phyloP scores from a whole-genome alignment of 495 filamentous ascomycete species.

The Neurospora sp. region DNA sequence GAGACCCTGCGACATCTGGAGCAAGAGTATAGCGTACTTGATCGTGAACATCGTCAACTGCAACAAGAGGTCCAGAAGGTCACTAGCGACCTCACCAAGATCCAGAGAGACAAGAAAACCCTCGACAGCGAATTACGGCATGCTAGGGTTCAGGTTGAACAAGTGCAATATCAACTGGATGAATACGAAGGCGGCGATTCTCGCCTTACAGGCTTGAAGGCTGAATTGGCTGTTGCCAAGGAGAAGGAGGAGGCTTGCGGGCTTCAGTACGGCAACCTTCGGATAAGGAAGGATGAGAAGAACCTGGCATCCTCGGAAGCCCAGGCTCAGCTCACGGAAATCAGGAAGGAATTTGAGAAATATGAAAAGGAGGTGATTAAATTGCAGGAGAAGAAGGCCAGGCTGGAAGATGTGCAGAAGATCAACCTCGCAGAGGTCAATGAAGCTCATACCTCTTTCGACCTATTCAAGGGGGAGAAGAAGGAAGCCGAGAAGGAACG shows the following conservation, averaged over 20 bases:
- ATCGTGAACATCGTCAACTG: slow-evolving; percentile 33
- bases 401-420: slow-evolving; percentile 38
- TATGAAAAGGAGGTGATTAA: neutral
- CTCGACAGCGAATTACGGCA: slow-evolving; percentile 18
- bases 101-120: slow-evolving; percentile 26
- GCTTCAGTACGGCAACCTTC: slow-evolving; percentile 29
- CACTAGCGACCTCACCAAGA: slow-evolving; percentile 45
- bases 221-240: slow-evolving; percentile 21
- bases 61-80: slow-evolving; percentile 47
- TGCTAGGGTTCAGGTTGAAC: slow-evolving; percentile 13
- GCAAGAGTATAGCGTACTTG: slow-evolving; percentile 27
- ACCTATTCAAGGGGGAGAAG: slow-evolving; percentile 39
- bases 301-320: slow-evolving; percentile 24
- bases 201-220: slow-evolving; percentile 24
- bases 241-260: slow-evolving; percentile 27
- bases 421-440: slow-evolving; percentile 58
- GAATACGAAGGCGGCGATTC: slow-evolving; percentile 33
- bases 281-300: slow-evolving; percentile 24
- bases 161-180: slow-evolving; percentile 28
- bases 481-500: slow-evolving; percentile 33
- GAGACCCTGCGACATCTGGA: slow-evolving; percentile 33
- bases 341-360: slow-evolving; percentile 3
- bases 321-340: slow-evolving; percentile 12
- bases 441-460: slow-evolving; percentile 40
- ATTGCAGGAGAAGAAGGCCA: slow-evolving; percentile 33